phyloP scores from a whole-genome alignment of 257 asterid genomes.

The Solanum paucissectum region DNA sequence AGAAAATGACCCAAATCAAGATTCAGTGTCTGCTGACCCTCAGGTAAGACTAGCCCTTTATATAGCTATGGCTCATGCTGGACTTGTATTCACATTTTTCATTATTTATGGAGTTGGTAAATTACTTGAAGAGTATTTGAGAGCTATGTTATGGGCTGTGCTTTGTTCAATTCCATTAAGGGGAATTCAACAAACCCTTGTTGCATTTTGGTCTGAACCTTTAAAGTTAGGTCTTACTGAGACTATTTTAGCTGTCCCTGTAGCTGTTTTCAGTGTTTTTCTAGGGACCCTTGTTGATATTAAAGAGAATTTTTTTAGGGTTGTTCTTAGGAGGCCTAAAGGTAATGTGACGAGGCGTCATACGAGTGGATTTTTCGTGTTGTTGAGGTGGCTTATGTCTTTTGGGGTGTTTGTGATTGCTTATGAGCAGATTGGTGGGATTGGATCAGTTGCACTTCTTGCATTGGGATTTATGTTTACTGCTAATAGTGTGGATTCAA shows the following conservation, averaged over 20 bases:
- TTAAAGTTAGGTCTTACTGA: slow-evolving; percentile 79
- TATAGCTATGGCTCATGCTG: slow-evolving; percentile 98
- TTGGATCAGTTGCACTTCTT: slow-evolving; percentile 54
- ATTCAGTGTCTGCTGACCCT: slow-evolving; percentile 48
- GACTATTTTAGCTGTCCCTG: slow-evolving; percentile 75
- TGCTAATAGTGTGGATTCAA: slow-evolving; percentile 43
- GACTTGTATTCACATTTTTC: slow-evolving; percentile 54
- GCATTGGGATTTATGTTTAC: slow-evolving; percentile 65
- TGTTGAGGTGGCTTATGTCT: slow-evolving; percentile 77
- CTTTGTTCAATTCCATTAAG: slow-evolving; percentile 88
- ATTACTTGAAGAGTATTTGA: slow-evolving; percentile 66
- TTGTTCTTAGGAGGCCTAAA: slow-evolving; percentile 43
- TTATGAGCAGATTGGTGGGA: slow-evolving; percentile 57
- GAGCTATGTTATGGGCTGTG: slow-evolving; percentile 92
- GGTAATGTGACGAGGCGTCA: slow-evolving; percentile 19
- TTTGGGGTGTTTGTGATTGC: slow-evolving; percentile 79
- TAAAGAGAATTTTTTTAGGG: slow-evolving; percentile 30
- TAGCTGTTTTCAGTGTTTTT: slow-evolving; percentile 60
- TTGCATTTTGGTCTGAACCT: slow-evolving; percentile 86
- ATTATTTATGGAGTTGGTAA: slow-evolving; percentile 63
- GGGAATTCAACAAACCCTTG: slow-evolving; percentile 79
- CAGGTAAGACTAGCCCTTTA: slow-evolving; percentile 94
- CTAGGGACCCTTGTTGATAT: slow-evolving; percentile 76
- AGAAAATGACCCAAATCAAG: neutral
- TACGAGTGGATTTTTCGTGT: slow-evolving; percentile 59